These are phyloP conservation scores for Mycena haematopus DNA, from an alignment of 768 basidiomycete genomes.

Conservation along the genomic window DNA sequence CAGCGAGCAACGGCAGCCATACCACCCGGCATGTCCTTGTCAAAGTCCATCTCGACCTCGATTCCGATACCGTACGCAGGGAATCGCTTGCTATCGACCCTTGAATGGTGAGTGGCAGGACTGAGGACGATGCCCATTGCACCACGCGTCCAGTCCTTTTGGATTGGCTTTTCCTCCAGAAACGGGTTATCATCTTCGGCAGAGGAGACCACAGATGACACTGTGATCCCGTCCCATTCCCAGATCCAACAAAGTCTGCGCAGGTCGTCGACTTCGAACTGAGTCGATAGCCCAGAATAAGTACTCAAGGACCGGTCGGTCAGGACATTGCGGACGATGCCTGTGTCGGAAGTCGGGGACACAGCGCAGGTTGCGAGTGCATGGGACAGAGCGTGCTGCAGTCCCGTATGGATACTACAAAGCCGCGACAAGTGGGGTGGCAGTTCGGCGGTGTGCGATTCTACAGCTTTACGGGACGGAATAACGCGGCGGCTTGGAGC, in stretches of 20 bases:
- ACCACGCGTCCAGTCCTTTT: slow-evolving; percentile 79
- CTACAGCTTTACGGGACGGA: slow-evolving; percentile 20
- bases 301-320: slow-evolving; percentile 76
- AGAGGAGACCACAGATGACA: slow-evolving; percentile 35
- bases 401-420: slow-evolving; percentile 64
- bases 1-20: slow-evolving; percentile 91
- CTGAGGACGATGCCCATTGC: slow-evolving; percentile 81
- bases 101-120: slow-evolving; percentile 76
- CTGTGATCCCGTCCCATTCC: slow-evolving; percentile 77
- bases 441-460: slow-evolving; percentile 41
- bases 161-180: slow-evolving; percentile 49
- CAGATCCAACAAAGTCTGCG: slow-evolving; percentile 85
- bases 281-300: slow-evolving; percentile 69
- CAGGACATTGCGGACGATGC: slow-evolving; percentile 77
- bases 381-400: slow-evolving; percentile 86
- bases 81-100: slow-evolving; percentile 65
- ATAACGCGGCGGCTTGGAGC: slow-evolving; percentile 53
- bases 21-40: slow-evolving; percentile 80
- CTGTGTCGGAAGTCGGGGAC: slow-evolving; percentile 77
- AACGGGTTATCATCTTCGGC: slow-evolving; percentile 77
- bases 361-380: slow-evolving; percentile 84
- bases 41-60: slow-evolving; percentile 85
- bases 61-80: slow-evolving; percentile 88
- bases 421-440: slow-evolving; percentile 69
- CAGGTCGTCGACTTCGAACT: slow-evolving; percentile 73